Base-by-base conservation (phyloP, 345 rosid genomes). In the Acer negundo region DNA sequence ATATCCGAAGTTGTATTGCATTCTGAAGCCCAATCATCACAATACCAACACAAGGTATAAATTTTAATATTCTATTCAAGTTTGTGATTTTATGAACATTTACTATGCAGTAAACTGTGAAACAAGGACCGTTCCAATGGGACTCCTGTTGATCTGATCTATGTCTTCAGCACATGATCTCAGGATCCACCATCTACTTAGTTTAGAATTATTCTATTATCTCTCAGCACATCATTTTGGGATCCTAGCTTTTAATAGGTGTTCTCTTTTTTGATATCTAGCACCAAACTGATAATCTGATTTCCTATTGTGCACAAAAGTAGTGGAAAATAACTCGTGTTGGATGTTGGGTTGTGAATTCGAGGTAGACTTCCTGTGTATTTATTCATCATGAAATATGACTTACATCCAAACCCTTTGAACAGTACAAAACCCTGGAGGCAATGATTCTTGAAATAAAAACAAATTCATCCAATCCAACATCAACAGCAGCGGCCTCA, bases 11-110 rank as follows among this genome's bases (percentile, higher is more conserved):
- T 95, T 78, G 80, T 89, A 64, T 70, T 95, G 81, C 99, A 95
- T 84, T 93, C 93, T 56, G 99, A 95, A 83, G 98, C 98, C 75
- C 99, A 95, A 82, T 88, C 99, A 79, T 86, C 86, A 68, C 88
- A 87, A 64, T 95, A 81, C 84, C 98, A 90, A 84, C 90, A 91
- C 75, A 93, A 95, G 99, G 99, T 95, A 85, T 55, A 44, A 40
- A 4, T 72, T 74, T 75, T 20, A 42, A 79, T 53, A 31, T 51
- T 16, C 38, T 4, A 31, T 62, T 53, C 31, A 42, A 31, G 10
- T 20, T 72, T 56, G 10, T 74, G 11, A 13, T 23, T 47, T 38
- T 62, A 24, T 42, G 38, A 35, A 55, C 40, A 6, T 67, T 3
- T 70, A 38, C 71, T 9, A 38, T 49, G 8, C 20, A 22, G 24